Base-by-base conservation (phyloP, 257 asterid genomes). In the Penstemon newberryi region DNA sequence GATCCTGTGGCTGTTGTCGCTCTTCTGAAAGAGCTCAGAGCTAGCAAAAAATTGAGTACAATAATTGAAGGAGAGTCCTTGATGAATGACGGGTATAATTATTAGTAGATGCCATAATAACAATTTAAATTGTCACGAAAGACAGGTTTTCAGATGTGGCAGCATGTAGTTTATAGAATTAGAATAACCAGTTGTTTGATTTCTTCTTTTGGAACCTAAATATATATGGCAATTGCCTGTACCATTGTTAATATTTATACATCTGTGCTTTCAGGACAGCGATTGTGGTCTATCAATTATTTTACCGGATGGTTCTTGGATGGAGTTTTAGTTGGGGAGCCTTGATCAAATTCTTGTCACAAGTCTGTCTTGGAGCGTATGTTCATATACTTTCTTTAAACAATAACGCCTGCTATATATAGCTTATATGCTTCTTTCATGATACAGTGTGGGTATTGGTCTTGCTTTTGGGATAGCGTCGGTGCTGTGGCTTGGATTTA, bases 1-100 rank as follows among this genome's bases (percentile, higher is more conserved):
- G 99, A 93, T 82, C 97, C 99, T 65, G 99, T 93, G 38, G 99
- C 99, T 43, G 99, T 90, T 80, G 97, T 93, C 13, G 96, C 99
- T 74, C 96, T 88, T 65, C 80, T 93, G 77, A 93, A 87, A 83
- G 99, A 93, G 58, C 91, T 93, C 73, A 96, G 97, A 58, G 96
- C 97, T 71, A 90, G 97, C 92, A 93, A 90, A 80, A 90, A 93
- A 75, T 67, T 93, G 83, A 84, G 86, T 79, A 93, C 99, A 70
- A 85, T 93, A 81, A 90, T 93, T 78, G 99, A 93, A 82, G 99
- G 99, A 74, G 99, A 93, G 69, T 90, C 99, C 59, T 77, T 93
- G 84, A 93, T 93, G 99, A 93, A 93, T 82, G 99, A 93, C 59
- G 99, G 97, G 99, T 93, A 90, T 65, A 38, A 38, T 74, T 64